phyloP scores from a whole-genome alignment of 1,284 basidiomycete genomes.

The Irpex sp. region DNA sequence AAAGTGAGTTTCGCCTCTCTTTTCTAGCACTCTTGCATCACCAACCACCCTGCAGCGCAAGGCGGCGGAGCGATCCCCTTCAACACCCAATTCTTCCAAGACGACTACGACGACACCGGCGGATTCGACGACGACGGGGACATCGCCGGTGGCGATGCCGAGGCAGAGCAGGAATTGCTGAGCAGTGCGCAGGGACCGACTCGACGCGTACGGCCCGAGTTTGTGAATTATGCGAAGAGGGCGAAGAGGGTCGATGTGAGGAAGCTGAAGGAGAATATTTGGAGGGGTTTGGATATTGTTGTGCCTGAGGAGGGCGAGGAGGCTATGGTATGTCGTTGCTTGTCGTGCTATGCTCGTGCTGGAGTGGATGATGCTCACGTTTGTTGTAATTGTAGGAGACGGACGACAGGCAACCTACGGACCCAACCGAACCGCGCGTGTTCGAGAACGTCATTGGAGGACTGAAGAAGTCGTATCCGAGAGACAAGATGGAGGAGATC shows the following conservation, averaged over 20 bases:
- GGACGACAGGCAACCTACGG: conserved; percentile 47
- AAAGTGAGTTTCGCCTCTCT: conserved; percentile 41
- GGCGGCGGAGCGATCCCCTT: conserved; percentile 70
- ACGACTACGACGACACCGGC: conserved; percentile 80
- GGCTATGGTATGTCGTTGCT: conserved; percentile 48
- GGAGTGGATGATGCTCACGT: not conserved
- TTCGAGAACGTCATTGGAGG: conserved; percentile 86
- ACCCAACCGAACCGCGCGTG: conserved; percentile 64
- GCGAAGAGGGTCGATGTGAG: conserved; percentile 97
- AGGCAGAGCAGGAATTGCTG: conserved; percentile 83
- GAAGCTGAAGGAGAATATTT: conserved; percentile 97
- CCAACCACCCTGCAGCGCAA: conserved; percentile 29
- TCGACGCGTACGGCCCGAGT: conserved; percentile 81
- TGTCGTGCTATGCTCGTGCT: not conserved
- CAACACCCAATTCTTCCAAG: conserved; percentile 96
- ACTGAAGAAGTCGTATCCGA: conserved; percentile 80
- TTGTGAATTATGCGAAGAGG: conserved; percentile 93
- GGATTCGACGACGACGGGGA: conserved; percentile 74
- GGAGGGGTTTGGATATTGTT: conserved; percentile 83
- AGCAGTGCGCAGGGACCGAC: conserved; percentile 79
- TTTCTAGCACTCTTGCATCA: not conserved
- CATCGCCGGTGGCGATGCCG: conserved; percentile 44
- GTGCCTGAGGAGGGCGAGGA: conserved; percentile 40
- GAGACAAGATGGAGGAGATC: conserved; percentile 96
- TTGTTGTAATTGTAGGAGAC: conserved; percentile 41